Conservation (phyloP, 106 monocot genomes). For the Platanthera guangdongensis region DNA sequence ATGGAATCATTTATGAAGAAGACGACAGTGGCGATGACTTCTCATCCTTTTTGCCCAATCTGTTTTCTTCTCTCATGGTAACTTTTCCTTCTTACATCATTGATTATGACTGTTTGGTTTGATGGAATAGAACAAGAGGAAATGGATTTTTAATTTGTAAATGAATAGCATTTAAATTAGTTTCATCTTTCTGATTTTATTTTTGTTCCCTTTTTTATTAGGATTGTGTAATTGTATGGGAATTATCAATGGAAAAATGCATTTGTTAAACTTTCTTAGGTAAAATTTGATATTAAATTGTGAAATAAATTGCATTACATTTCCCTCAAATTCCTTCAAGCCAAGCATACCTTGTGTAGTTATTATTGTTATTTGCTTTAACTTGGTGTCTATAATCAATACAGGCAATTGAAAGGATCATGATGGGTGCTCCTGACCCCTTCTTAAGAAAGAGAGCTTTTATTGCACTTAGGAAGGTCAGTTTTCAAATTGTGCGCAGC, state of each 20-base stretch:
- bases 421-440: conserved; percentile 57
- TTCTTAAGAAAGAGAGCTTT: conserved; percentile 73
- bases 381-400: conserved; percentile 11
- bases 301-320: too few relatives aligned
- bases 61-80: conserved; percentile 68
- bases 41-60: conserved; percentile 39
- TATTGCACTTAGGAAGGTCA: conserved; percentile 51
- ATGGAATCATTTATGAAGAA: conserved; percentile 23
- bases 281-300: too few relatives aligned
- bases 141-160: too few relatives aligned
- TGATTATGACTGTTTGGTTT: not conserved
- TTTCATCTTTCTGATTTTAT: too few relatives aligned
- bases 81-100: not conserved
- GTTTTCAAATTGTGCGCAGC: conserved; percentile 2
- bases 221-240: too few relatives aligned
- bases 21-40: conserved; percentile 20
- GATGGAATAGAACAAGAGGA: too few relatives aligned
- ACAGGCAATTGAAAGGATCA: conserved; percentile 59
- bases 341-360: not conserved
- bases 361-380: not conserved
- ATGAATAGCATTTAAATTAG: too few relatives aligned
- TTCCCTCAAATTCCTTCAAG: too few relatives aligned
- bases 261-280: too few relatives aligned
- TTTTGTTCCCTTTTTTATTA: too few relatives aligned
- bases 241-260: not conserved